phyloP scores from a whole-genome alignment of 345 rosid genomes.

The Lumnitzera racemosa region DNA sequence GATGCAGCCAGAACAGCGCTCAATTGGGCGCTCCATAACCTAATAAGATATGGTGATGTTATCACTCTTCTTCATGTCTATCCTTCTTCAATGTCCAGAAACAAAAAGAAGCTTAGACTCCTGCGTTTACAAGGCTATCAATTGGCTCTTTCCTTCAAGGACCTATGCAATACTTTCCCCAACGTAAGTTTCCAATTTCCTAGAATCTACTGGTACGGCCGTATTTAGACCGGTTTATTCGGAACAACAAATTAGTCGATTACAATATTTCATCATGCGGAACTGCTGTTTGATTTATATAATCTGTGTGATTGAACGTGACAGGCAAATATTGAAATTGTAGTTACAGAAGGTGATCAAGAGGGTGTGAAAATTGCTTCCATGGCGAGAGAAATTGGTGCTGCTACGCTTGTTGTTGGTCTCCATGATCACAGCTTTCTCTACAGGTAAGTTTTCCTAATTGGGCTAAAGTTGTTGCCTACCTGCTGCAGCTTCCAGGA shows the following conservation, averaged over 20 bases:
- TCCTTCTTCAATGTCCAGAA: conserved; percentile 10
- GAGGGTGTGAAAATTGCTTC: conserved; percentile 59
- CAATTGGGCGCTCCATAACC: conserved; percentile 38
- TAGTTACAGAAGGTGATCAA: conserved; percentile 79
- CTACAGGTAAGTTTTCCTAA: conserved; percentile 49
- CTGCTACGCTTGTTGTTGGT: conserved; percentile 76
- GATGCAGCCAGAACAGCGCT: conserved; percentile 42
- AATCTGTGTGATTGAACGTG: background rate
- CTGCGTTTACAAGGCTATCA: conserved; percentile 38
- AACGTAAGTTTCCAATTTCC: conserved; percentile 16
- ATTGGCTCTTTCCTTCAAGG: conserved; percentile 42
- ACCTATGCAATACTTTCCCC: conserved; percentile 35
- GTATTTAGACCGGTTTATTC: no score
- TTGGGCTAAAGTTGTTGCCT: background rate
- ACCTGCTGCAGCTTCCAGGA: background rate
- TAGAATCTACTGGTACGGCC: no score
- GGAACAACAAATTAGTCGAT: background rate
- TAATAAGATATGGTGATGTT: conserved; percentile 31
- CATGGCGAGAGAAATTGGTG: conserved; percentile 68
- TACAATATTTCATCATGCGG: background rate
- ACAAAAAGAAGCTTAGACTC: conserved; percentile 19
- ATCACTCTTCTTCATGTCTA: conserved; percentile 42
- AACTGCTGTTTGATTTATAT: background rate
- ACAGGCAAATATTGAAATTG: conserved; percentile 70
- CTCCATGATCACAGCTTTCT: conserved; percentile 89